Evolutionary conservation across 2,329 filamentous ascomycete genomes (phyloP), one percentile per base, ranked within the genome.

Genomic region (Dissoconium aciculare): DNA sequence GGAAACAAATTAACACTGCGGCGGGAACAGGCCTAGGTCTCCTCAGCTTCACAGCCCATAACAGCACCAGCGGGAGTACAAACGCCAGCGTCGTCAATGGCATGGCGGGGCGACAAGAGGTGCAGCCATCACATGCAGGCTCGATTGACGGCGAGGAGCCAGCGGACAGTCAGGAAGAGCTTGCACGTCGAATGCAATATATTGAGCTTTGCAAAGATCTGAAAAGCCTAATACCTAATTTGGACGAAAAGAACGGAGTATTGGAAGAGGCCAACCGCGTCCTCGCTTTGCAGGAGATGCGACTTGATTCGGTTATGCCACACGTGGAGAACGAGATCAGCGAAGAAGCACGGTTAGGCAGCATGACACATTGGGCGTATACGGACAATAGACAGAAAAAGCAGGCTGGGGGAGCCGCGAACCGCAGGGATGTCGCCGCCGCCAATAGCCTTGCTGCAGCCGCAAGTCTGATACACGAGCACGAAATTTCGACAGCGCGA

Each of bases 161-260:
- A n/a, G 26, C 21, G 11, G 36, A 43, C 26, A 37, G 36, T 27
- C 55, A 59, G 31, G 53, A 56, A n/a, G 76, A 78, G 46, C 53
- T 78, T 26, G 36, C 37, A 30, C 38, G 45, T 27, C 35, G 50
- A 33, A 42, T 38, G 21, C 37, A 47, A 34, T 92, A 87, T 52
- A 72, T 75, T 46, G 75, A 82, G 37, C 74, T 87, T 31, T 76
- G 83, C 21, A 67, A 74, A 45, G 77, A 79, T 41, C 76, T 93
- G 31, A 72, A 78, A 42, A 79, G 85, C 45, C 79, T 95, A 64
- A 72, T 95, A 26, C 73, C 83, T 28, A 87, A 85, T 1, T 69
- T 95, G 21, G 89, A 98, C 50, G 89, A 98, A 59, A 98, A 98
- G 60, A 93, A 94, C 44, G 85, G 94, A 45, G 89, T 98, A 44